These are phyloP conservation scores for Macrolepiota fuliginosa DNA, from an alignment of 768 basidiomycete species.

Conservation along the genomic window DNA sequence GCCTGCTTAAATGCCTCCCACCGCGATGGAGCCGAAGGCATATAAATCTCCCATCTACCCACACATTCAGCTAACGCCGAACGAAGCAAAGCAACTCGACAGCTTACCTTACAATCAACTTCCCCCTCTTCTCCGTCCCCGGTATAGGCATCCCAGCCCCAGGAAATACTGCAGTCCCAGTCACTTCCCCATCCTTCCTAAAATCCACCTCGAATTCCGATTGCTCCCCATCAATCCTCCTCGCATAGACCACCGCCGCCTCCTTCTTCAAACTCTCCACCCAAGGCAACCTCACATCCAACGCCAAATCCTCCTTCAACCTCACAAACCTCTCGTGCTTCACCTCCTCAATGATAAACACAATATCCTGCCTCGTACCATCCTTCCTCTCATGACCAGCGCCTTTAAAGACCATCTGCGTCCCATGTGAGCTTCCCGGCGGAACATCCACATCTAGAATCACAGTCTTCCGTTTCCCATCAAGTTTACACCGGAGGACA, in stretches of 20 bases:
- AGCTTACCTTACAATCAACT: conserved; percentile 60
- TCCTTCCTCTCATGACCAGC: conserved; percentile 62
- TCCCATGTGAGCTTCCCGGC: conserved; percentile 60
- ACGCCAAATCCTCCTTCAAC: conserved; percentile 52
- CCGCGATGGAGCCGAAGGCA: not conserved
- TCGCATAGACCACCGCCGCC: conserved; percentile 48
- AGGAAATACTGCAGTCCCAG: conserved; percentile 47
- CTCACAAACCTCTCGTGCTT: conserved; percentile 59
- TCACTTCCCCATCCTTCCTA: conserved; percentile 45
- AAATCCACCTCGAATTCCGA: conserved; percentile 51
- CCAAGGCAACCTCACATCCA: conserved; percentile 58
- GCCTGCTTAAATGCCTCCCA: conserved; percentile 7
- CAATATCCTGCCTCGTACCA: conserved; percentile 59
- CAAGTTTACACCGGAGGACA: conserved; percentile 52
- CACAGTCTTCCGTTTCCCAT: conserved; percentile 51
- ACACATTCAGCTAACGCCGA: not conserved
- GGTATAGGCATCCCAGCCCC: conserved; percentile 65
- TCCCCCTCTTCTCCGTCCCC: conserved; percentile 51
- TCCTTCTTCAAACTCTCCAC: conserved; percentile 45
- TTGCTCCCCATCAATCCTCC: conserved; percentile 56
- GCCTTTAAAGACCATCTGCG: conserved; percentile 55
- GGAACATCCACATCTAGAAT: conserved; percentile 59
- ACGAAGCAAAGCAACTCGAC: not conserved
- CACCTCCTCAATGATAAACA: conserved; percentile 61
- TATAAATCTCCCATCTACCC: conserved; percentile 7